Conservation (phyloP, 805 yeast genomes). For the Candida verbasci region DNA sequence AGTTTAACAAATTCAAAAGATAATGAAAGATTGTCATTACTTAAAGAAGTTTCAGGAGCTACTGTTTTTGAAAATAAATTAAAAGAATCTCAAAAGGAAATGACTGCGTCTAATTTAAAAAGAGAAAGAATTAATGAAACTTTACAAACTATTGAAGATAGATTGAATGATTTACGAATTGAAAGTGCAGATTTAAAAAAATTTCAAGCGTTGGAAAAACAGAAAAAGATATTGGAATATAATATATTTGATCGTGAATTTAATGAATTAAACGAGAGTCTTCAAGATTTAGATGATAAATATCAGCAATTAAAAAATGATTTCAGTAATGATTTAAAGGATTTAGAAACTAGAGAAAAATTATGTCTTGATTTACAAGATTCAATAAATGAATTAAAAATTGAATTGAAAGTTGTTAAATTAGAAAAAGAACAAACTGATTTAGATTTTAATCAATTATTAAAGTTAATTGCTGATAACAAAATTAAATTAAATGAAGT, state of each 20-base stretch:
- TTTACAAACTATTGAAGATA: constrained; percentile 60
- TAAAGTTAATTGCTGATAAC: constrained; percentile 46
- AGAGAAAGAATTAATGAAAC: constrained; percentile 71
- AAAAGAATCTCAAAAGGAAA: constrained; percentile 73
- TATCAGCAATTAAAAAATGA: constrained; percentile 48
- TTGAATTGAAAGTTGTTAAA: constrained; percentile 45
- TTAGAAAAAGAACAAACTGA: constrained; percentile 57
- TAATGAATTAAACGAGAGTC: constrained; percentile 51
- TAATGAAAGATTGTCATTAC: constrained; percentile 65
- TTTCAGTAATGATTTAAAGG: constrained; percentile 51
- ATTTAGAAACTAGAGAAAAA: constrained; percentile 59
- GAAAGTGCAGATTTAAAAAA: constrained; percentile 74
- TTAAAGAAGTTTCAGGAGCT: constrained; percentile 95
- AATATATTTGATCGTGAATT: constrained; percentile 75
- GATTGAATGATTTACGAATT: constrained; percentile 72
- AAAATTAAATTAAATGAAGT: constrained; percentile 44
- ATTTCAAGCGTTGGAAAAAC: constrained; percentile 63
- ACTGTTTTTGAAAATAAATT: constrained; percentile 80
- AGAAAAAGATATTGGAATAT: constrained; percentile 68
- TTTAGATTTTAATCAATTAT: constrained; percentile 44
- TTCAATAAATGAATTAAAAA: constrained; percentile 43
- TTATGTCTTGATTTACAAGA: constrained; percentile 41
- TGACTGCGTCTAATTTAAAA: constrained; percentile 67
- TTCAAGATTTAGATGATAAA: constrained; percentile 57
- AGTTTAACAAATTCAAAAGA: constrained; percentile 87